These are phyloP conservation scores for Venturiaceae sp. DNA, from an alignment of 2,329 filamentous ascomycete species.

Conservation along the genomic window DNA sequence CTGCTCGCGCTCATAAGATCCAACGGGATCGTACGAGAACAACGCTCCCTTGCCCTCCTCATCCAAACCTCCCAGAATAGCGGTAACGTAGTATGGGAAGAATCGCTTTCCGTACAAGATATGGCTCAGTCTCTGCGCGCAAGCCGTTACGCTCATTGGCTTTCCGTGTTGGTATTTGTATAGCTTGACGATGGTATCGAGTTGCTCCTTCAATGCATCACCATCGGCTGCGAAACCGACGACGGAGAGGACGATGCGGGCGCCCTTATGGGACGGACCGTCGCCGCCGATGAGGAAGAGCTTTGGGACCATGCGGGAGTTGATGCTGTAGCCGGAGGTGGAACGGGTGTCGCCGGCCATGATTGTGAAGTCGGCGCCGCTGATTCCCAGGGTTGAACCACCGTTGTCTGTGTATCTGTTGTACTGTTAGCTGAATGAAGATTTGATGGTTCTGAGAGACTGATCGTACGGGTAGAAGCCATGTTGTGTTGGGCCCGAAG, in stretches of 20 bases:
- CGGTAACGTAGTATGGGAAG: slow-evolving; percentile 97
- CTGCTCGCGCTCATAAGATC: slow-evolving; percentile 94
- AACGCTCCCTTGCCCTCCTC: slow-evolving; percentile 90
- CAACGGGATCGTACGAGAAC: slow-evolving; percentile 96
- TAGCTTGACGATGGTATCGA: slow-evolving; percentile 95
- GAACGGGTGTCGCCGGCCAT: slow-evolving; percentile 95
- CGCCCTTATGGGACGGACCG: slow-evolving; percentile 73
- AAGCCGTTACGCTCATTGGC: slow-evolving; percentile 87
- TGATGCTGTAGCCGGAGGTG: slow-evolving; percentile 94
- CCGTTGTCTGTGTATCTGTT: slow-evolving; percentile 92
- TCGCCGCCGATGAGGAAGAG: slow-evolving; percentile 95
- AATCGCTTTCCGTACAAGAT: slow-evolving; percentile 97
- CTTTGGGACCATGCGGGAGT: slow-evolving; percentile 90
- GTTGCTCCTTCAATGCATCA: slow-evolving; percentile 82
- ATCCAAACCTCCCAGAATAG: slow-evolving; percentile 87
- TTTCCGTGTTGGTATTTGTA: slow-evolving; percentile 98
- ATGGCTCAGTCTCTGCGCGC: slow-evolving; percentile 87
- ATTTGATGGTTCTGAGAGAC: neutral
- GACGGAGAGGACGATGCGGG: slow-evolving; percentile 81
- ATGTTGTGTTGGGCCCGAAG: slow-evolving; percentile 45
- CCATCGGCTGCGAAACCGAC: slow-evolving; percentile 95
- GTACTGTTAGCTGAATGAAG: slow-evolving; percentile 12
- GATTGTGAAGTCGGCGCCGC: slow-evolving; percentile 88
- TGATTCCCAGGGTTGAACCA: slow-evolving; percentile 90
- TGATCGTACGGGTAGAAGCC: slow-evolving; percentile 78